Evolutionary conservation across 129 eudicot species (phyloP).

Genomic region (Flaveria linearis): DNA sequence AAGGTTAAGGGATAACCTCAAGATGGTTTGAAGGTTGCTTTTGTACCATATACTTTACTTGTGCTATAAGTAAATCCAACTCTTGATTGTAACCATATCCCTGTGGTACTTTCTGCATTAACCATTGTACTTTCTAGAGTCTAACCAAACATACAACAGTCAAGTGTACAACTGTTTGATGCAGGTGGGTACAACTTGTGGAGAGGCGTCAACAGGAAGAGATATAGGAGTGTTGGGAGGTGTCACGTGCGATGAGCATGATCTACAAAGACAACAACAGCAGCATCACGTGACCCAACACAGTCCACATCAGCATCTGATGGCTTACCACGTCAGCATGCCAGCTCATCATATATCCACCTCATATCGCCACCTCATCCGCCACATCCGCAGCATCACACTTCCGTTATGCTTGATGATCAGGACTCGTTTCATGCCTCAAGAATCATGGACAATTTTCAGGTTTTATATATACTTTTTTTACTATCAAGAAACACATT

Average conservation of each 20-base stretch:
- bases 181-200: slow-evolving; percentile 68
- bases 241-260: slow-evolving; percentile 65
- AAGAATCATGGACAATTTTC: slow-evolving; percentile 70
- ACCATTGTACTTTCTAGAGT: slow-evolving; percentile 11
- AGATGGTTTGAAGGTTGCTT: slow-evolving; percentile 43
- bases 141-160: not conserved
- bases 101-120: slow-evolving; percentile 23
- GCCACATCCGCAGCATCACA: slow-evolving; percentile 55
- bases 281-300: slow-evolving; percentile 55
- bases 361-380: slow-evolving; percentile 47
- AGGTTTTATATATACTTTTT: slow-evolving; percentile 39
- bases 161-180: not conserved
- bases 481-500: too few species aligned
- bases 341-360: slow-evolving; percentile 59
- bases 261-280: slow-evolving; percentile 41
- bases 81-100: slow-evolving; percentile 27
- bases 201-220: slow-evolving; percentile 57
- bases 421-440: slow-evolving; percentile 80
- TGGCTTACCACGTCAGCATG: slow-evolving; percentile 69
- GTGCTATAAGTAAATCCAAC: slow-evolving; percentile 38
- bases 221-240: slow-evolving; percentile 38
- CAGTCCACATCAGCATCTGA: slow-evolving; percentile 49
- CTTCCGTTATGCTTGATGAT: slow-evolving; percentile 53
- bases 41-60: slow-evolving; percentile 51
- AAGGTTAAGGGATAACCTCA: slow-evolving; percentile 11